Percentiles rank a stretch among this genome's conserved stretches.
Evolutionary conservation across 2,329 filamentous ascomycete genomes (phyloP).

Genomic region (Fusarium sp.): DNA sequence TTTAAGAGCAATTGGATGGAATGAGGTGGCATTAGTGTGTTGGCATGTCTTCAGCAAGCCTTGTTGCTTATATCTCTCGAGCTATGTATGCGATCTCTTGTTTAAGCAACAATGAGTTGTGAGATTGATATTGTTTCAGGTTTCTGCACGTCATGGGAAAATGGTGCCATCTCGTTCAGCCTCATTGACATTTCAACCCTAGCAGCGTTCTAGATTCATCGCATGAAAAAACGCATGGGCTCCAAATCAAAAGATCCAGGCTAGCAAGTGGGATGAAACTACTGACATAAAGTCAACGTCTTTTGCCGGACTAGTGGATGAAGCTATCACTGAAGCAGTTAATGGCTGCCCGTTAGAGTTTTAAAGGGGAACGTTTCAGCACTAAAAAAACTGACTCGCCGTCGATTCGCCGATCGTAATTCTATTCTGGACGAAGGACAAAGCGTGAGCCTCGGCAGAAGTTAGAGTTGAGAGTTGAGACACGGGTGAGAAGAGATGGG

Average conservation of each 20-base stretch:
- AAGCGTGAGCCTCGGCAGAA: conserved; percentile 1
- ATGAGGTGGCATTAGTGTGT: neutral
- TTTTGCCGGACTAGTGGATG: neutral
- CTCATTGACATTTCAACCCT: neutral
- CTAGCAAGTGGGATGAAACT: neutral
- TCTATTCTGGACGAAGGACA: neutral
- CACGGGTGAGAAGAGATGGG: neutral
- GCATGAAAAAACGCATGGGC: neutral
- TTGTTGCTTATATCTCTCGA: neutral
- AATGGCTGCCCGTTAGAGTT: neutral
- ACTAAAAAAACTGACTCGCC: conserved; percentile 21
- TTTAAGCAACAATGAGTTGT: neutral
- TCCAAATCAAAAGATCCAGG: neutral
- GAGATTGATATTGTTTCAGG: conserved; percentile 12
- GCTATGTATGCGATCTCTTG: neutral
- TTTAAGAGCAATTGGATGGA: neutral
- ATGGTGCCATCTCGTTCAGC: conserved; percentile 7
- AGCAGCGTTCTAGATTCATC: neutral
- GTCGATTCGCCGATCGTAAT: conserved; percentile 1
- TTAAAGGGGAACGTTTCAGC: neutral
- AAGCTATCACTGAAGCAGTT: conserved; percentile 6
- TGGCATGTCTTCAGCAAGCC: neutral
- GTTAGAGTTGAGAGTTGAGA: neutral
- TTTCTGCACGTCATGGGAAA: neutral
- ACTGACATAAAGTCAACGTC: neutral